Base-by-base conservation (phyloP, 176 grass and related monocot species). In the Melocanna baccifera region DNA sequence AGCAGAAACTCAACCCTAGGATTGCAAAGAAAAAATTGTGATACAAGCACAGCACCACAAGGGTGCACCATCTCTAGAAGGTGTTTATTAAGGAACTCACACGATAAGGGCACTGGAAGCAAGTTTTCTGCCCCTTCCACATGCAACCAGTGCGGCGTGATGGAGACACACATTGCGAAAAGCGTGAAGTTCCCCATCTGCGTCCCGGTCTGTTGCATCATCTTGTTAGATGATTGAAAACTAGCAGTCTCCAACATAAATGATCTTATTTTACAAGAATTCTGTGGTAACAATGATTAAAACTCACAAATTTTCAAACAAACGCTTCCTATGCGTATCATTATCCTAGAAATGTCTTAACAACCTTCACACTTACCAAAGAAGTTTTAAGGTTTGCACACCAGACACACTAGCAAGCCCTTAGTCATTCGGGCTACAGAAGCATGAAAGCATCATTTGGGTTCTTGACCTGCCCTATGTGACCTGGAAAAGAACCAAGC, bases 141-240 rank as follows among this genome's bases (percentile, higher is more conserved):
- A 91, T 77, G 93, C 88, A 71, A 99, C 88, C 66, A 99, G 83
- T 72, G 96, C 94, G 11, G 96, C 93, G 58, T 96, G 96, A 75
- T 98, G 96, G 72, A 85, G 85, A 67, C 91, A 99, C 13, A 96
- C 96, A 72, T 99, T 99, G 87, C 96, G 96, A 88, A 96, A 99
- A 85, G 89, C 91, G 53, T 43, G 86, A 58, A 96, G 91, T 66
- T 80, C 52, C 73, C 96, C 93, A 72, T 89, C 65, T 80, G 86
- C 78, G 79, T 92, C 89, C 52, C 89, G 88, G 85, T 86, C 93
- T 96, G 89, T 86, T 76, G 58, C 64, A 67, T 87, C 81, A 82
- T 45, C 67, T 40, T 84, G 61, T 91, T 88, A 97, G 88, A 79
- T 90, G n/a, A 61, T 62, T 80, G 42, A 59, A 66, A 51, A 55